Conservation (phyloP, 2,329 filamentous ascomycete species). For the Paradendryphiella salina region DNA sequence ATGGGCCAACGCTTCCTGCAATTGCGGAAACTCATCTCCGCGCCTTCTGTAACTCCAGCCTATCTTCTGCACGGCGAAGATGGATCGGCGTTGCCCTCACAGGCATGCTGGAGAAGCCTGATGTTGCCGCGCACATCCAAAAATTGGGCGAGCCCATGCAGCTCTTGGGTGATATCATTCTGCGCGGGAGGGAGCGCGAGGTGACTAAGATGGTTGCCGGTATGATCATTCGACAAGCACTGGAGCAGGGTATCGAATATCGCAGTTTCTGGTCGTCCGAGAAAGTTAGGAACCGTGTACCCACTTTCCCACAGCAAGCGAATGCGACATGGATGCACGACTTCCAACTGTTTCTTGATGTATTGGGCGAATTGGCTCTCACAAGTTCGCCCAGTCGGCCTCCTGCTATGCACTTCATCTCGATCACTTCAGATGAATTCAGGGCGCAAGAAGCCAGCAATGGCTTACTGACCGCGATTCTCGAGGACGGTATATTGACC, state of each 20-base stretch:
- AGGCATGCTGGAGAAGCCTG: slow-evolving; percentile 27
- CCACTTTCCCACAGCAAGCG: slow-evolving; percentile 27
- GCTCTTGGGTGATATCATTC: slow-evolving; percentile 32
- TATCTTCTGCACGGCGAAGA: slow-evolving; percentile 28
- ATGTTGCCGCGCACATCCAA: slow-evolving; percentile 23
- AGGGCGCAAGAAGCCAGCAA: slow-evolving; percentile 22
- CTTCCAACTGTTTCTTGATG: slow-evolving; percentile 38
- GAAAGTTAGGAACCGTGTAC: slow-evolving; percentile 25
- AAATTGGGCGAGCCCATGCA: slow-evolving; percentile 13
- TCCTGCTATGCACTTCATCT: slow-evolving; percentile 28
- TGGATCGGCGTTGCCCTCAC: slow-evolving; percentile 41
- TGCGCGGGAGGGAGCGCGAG: slow-evolving; percentile 28
- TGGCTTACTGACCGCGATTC: slow-evolving; percentile 15
- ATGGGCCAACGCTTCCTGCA: slow-evolving; percentile 11
- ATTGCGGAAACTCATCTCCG: slow-evolving; percentile 31
- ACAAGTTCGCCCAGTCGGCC: slow-evolving; percentile 15
- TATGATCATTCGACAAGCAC: slow-evolving; percentile 33
- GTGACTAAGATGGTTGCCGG: slow-evolving; percentile 40
- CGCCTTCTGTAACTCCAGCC: slow-evolving; percentile 31
- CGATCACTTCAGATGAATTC: slow-evolving; percentile 26
- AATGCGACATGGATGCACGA: slow-evolving; percentile 30
- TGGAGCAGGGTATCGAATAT: slow-evolving; percentile 28
- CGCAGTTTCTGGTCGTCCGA: slow-evolving; percentile 34
- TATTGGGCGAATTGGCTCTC: slow-evolving; percentile 21
- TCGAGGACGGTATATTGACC: slow-evolving; percentile 28